A percentile compares a stretch with the other conserved stretches of the same genome.
Evolutionary conservation across 2,329 filamentous ascomycete genomes (phyloP).

Genomic region (Furcasterigmium sp.): DNA sequence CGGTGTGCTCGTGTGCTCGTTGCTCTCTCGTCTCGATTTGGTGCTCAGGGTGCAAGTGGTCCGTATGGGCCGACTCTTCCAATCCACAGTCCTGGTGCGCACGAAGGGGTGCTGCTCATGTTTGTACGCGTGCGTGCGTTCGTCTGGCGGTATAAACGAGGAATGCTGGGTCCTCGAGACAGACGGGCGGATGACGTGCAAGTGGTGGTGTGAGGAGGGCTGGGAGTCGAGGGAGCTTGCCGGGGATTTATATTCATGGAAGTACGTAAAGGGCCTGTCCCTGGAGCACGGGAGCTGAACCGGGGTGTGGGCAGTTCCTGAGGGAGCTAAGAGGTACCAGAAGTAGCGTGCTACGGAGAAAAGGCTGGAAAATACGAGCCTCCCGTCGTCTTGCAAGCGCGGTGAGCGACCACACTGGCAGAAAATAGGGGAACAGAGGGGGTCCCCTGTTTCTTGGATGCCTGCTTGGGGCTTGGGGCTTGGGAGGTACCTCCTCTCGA

Average conservation of each 20-base stretch:
- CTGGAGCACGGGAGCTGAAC: too few relatives aligned
- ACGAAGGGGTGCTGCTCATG: slow-evolving; percentile 13
- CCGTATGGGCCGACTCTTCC: slow-evolving; percentile 12
- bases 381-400: too few relatives aligned
- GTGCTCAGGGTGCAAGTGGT: slow-evolving; percentile 1
- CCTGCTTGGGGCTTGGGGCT: too few relatives aligned
- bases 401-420: too few relatives aligned
- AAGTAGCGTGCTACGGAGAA: neutral
- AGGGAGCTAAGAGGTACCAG: too few relatives aligned
- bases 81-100: slow-evolving; percentile 12
- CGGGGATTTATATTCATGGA: neutral
- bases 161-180: neutral
- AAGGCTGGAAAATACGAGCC: neutral
- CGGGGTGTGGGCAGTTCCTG: too few relatives aligned
- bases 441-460: too few relatives aligned
- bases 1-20: too few relatives aligned
- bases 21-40: too few relatives aligned
- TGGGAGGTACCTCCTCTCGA: too few relatives aligned
- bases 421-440: too few relatives aligned
- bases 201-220: neutral
- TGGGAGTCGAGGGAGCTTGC: neutral
- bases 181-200: neutral
- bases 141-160: neutral
- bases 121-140: slow-evolving; percentile 3
- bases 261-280: too few relatives aligned